Conservation (phyloP, 73 alveolate genomes). For the Symbiodinium natans region DNA sequence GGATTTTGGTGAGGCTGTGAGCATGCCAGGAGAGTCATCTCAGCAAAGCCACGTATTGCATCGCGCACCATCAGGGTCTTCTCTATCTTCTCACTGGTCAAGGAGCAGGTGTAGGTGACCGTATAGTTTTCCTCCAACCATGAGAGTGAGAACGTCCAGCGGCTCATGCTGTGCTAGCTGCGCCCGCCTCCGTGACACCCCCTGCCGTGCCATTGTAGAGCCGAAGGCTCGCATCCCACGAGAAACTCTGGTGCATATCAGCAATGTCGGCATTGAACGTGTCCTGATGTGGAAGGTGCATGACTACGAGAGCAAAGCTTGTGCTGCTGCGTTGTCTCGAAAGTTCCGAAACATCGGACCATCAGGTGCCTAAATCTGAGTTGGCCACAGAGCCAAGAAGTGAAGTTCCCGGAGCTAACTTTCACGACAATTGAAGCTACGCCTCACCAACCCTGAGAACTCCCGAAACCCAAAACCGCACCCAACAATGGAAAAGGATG, state of each 20-base stretch:
- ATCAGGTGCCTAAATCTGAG: background rate
- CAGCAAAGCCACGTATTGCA: slow-evolving; percentile 30
- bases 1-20: background rate
- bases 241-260: slow-evolving; percentile 39
- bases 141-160: background rate
- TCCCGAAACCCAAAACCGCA: too few species aligned
- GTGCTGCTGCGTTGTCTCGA: too few species aligned
- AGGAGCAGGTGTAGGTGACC: slow-evolving; percentile 27
- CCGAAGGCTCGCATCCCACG: slow-evolving; percentile 71
- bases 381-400: too few species aligned
- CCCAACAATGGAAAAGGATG: too few species aligned
- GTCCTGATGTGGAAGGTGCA: background rate
- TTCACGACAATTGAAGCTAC: too few species aligned
- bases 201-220: slow-evolving; percentile 45
- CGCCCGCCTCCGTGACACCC: background rate
- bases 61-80: slow-evolving; percentile 67
- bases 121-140: slow-evolving; percentile 54
- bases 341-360: background rate
- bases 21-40: background rate
- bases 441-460: too few species aligned
- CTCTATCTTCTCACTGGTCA: background rate
- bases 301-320: too few species aligned
- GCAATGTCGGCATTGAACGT: slow-evolving; percentile 34
- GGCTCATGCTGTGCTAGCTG: background rate
- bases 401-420: too few species aligned